A percentile compares a stretch with the other conserved stretches of the same genome.
Conservation (phyloP, 768 basidiomycete genomes). For the Obba rivulosa region DNA sequence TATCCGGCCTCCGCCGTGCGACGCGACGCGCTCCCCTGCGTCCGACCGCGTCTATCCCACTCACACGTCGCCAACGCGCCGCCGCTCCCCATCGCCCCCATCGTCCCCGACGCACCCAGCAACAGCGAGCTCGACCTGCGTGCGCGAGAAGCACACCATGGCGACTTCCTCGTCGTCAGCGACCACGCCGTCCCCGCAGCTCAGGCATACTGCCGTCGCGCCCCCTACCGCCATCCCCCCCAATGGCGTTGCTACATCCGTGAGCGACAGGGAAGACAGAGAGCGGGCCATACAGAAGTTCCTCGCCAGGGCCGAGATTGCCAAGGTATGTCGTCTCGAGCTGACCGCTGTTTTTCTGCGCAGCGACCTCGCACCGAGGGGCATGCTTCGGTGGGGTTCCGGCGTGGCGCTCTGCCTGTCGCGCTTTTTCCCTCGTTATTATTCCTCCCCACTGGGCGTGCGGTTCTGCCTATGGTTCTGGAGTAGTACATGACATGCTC, state of each 20-base stretch:
- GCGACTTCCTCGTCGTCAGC: conserved; percentile 77
- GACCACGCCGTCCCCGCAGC: conserved; percentile 77
- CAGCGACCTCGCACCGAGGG: conserved; percentile 19
- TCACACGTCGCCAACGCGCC: conserved; percentile 19
- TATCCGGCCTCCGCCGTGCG: conserved; percentile 5
- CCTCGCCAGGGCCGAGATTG: conserved; percentile 71
- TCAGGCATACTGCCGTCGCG: conserved; percentile 38
- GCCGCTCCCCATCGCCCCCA: conserved; percentile 9
- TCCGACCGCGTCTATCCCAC: conserved; percentile 20
- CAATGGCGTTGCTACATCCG: conserved; percentile 27
- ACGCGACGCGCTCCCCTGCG: conserved; percentile 21
- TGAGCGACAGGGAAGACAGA: conserved; percentile 51
- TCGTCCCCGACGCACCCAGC: conserved; percentile 4
- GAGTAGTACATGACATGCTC: not conserved
- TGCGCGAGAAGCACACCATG: conserved; percentile 36
- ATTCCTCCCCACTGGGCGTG: not conserved
- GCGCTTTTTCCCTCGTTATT: not conserved
- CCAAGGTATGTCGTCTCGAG: conserved; percentile 48
- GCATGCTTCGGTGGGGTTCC: too few species aligned
- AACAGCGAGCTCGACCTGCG: conserved; percentile 2
- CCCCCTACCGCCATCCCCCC: conserved; percentile 27
- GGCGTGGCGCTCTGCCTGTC: conserved; percentile 2
- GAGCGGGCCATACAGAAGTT: conserved; percentile 72
- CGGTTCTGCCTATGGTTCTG: not conserved
- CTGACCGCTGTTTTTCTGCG: conserved; percentile 35